Percentiles rank a stretch among this genome's conserved stretches.
Conservation (phyloP, 1,284 basidiomycete genomes). For the Tylopilus sp. region DNA sequence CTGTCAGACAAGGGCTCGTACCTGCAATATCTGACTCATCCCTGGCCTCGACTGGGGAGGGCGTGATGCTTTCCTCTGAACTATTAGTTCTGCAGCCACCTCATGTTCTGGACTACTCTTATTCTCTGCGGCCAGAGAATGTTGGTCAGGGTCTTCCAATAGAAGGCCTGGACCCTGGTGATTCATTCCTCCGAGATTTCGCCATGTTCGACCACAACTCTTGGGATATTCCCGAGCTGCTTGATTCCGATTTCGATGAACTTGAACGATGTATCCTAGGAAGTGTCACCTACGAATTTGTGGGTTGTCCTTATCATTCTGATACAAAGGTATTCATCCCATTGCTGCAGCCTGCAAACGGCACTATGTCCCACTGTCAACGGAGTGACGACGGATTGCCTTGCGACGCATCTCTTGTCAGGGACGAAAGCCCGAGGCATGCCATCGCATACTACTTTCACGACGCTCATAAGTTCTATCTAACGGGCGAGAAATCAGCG, state of each 20-base stretch:
- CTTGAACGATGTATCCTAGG: neutral
- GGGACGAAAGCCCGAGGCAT: conserved; percentile 19
- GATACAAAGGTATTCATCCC: neutral
- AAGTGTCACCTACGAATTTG: neutral
- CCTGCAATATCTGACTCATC: too few species aligned
- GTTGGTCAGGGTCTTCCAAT: neutral
- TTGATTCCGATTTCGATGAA: neutral
- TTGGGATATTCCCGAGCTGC: neutral
- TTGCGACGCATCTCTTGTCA: conserved; percentile 11
- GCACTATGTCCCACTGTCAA: conserved; percentile 5
- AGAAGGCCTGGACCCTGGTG: neutral
- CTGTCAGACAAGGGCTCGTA: neutral
- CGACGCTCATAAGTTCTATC: conserved; percentile 12
- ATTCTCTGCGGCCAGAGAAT: neutral
- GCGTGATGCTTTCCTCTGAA: neutral
- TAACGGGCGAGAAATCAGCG: conserved; percentile 16
- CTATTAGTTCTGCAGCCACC: neutral
- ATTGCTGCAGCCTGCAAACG: conserved; percentile 3
- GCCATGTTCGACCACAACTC: too few species aligned
- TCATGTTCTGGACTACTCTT: neutral
- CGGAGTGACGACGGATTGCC: conserved; percentile 22
- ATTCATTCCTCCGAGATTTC: neutral
- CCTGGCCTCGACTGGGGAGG: neutral
- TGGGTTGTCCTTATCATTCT: conserved; percentile 3
- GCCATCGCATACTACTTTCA: conserved; percentile 27